phyloP scores from a whole-genome alignment of 2,329 filamentous ascomycete genomes.

The Claviceps arundinis region DNA sequence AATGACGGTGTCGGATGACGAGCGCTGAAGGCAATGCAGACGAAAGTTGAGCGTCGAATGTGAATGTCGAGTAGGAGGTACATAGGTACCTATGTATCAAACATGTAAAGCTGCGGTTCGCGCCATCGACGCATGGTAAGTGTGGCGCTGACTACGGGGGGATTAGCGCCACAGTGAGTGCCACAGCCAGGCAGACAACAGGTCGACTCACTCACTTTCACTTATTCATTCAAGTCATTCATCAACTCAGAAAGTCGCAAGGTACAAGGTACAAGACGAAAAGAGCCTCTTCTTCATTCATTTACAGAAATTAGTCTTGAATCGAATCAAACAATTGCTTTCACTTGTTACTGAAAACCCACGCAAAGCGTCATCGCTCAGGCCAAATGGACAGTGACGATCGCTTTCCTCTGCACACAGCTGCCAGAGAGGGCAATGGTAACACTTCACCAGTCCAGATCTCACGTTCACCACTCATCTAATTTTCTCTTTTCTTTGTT shows the following conservation, averaged over 20 bases:
- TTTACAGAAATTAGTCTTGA: not conserved
- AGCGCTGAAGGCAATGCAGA: not conserved
- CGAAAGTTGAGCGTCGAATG: too few species aligned
- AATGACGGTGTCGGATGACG: not conserved
- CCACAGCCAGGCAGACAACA: not conserved
- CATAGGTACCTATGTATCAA: too few species aligned
- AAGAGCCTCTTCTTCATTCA: not conserved
- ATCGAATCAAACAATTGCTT: too few species aligned
- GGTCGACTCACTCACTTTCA: not conserved
- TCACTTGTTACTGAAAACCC: too few species aligned
- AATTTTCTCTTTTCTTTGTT: not conserved
- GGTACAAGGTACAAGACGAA: not conserved
- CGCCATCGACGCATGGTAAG: too few species aligned
- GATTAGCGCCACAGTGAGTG: slow-evolving; percentile 1
- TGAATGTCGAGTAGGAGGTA: too few species aligned
- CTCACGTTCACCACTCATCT: not conserved
- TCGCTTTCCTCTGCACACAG: slow-evolving; percentile 77
- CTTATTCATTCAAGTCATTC: not conserved
- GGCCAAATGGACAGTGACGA: slow-evolving; percentile 26
- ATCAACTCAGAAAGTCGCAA: not conserved
- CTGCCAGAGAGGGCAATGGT: slow-evolving; percentile 76
- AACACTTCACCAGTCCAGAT: slow-evolving; percentile 8
- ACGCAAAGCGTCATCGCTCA: not conserved
- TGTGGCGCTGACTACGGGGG: slow-evolving; percentile 15
- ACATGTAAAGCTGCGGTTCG: too few species aligned